Evolutionary conservation across 139 green algal genomes (phyloP).

Genomic region (Chlamydomonas incerta): DNA sequence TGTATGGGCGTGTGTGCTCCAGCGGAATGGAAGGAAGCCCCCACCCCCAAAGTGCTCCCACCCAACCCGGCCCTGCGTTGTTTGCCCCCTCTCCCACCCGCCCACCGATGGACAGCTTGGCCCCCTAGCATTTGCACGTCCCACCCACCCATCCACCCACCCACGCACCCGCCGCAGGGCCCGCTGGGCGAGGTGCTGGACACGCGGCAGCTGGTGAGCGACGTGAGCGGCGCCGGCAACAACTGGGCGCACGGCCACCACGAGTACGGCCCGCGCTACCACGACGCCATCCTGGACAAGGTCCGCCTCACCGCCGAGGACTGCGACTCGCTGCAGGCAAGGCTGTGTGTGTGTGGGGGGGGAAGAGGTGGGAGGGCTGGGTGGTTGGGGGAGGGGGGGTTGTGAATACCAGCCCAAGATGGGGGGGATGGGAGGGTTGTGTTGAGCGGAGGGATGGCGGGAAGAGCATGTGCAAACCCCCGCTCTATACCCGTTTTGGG

Average conservation of each 20-base stretch:
- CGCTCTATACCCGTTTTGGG: too few relatives aligned
- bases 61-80: too few relatives aligned
- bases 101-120: background rate
- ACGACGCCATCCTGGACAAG: constrained; percentile 70
- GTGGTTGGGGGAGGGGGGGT: too few relatives aligned
- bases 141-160: background rate
- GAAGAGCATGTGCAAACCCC: too few relatives aligned
- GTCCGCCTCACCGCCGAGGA: constrained; percentile 71
- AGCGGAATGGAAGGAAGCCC: too few relatives aligned
- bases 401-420: background rate
- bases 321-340: constrained; percentile 74
- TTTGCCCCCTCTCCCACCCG: too few relatives aligned
- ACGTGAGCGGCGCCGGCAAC: constrained; percentile 86
- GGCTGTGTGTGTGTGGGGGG: too few relatives aligned
- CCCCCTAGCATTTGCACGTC: too few relatives aligned
- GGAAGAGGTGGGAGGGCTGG: too few relatives aligned
- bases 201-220: constrained; percentile 75
- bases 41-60: too few relatives aligned
- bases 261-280: constrained; percentile 82
- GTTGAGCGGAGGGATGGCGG: too few relatives aligned
- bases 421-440: too few relatives aligned
- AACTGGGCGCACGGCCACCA: constrained; percentile 90
- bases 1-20: background rate
- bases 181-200: constrained; percentile 81
- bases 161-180: constrained; percentile 49